Percentiles rank a stretch among this genome's conserved stretches.
phyloP scores from a whole-genome alignment of 139 green algal species.

The Zygnema circumcarinatum region DNA sequence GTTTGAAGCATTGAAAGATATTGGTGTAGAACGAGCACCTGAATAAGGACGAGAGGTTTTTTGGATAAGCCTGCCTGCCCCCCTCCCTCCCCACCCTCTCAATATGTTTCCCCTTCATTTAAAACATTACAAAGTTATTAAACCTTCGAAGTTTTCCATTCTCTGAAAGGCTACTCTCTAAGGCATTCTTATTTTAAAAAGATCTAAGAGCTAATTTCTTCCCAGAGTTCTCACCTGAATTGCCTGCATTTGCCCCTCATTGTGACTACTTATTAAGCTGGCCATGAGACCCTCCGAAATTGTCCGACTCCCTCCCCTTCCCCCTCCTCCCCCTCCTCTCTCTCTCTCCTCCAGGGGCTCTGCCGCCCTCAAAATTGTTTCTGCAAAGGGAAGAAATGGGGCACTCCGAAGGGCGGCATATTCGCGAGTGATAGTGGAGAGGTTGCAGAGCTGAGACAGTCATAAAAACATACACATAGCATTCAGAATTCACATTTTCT shows the following conservation, averaged over 20 bases:
- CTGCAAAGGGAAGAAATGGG: slow-evolving; percentile 68
- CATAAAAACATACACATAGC: no score
- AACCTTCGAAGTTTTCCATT: neutral
- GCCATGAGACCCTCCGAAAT: neutral
- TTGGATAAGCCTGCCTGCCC: slow-evolving; percentile 39
- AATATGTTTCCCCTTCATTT: neutral
- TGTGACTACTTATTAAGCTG: neutral
- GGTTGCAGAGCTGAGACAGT: slow-evolving; percentile 79
- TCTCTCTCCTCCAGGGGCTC: neutral
- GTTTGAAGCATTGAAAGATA: neutral
- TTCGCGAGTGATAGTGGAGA: slow-evolving; percentile 87
- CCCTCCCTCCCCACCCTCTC: neutral
- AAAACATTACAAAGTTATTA: slow-evolving; percentile 5
- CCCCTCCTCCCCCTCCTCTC: neutral
- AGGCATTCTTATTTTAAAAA: neutral
- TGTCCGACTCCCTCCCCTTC: neutral
- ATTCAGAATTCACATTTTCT: slow-evolving; percentile 70
- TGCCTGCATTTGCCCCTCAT: neutral
- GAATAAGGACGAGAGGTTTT: slow-evolving; percentile 53
- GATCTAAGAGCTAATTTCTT: neutral
- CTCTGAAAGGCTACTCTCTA: neutral
- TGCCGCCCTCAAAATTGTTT: neutral
- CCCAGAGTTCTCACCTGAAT: neutral
- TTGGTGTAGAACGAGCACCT: slow-evolving; percentile 13
- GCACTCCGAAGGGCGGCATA: slow-evolving; percentile 85